Conservation (phyloP, 768 basidiomycete species). For the Ramaria sp. region DNA sequence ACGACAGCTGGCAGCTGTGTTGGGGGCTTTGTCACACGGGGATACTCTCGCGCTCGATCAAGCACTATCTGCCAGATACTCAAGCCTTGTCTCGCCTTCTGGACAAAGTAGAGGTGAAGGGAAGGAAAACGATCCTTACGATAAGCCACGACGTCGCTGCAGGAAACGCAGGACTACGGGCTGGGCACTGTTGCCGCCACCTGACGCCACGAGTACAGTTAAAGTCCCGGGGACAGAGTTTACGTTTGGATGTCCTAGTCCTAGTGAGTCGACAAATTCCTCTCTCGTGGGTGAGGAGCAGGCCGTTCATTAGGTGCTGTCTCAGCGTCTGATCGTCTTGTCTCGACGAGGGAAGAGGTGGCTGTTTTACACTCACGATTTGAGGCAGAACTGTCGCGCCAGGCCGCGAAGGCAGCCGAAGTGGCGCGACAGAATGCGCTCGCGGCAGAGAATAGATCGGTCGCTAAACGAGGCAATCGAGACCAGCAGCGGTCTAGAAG, state of each 20-base stretch:
- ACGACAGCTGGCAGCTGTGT: conserved; percentile 57
- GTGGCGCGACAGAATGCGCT: conserved; percentile 42
- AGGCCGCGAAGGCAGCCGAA: conserved; percentile 45
- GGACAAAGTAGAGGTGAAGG: conserved; percentile 24
- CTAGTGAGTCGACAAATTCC: conserved; percentile 49
- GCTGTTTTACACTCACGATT: conserved; percentile 53
- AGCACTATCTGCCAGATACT: conserved; percentile 45
- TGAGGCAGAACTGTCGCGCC: conserved; percentile 61
- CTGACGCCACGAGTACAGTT: conserved; percentile 24
- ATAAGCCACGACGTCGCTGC: conserved; percentile 14
- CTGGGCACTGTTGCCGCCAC: conserved; percentile 20
- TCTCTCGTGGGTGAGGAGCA: conserved; percentile 17
- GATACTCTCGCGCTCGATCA: conserved; percentile 70
- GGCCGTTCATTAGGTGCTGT: conserved; percentile 14
- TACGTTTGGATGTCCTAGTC: conserved; percentile 48
- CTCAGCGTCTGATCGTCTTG: conserved; percentile 62
- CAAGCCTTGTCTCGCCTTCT: conserved; percentile 19
- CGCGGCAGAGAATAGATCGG: conserved; percentile 24
- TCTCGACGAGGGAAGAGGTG: conserved; percentile 60
- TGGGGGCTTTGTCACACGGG: conserved; percentile 54
- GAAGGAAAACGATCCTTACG: not conserved
- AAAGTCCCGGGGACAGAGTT: conserved; percentile 31
- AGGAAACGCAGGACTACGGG: conserved; percentile 14
- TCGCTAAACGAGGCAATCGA: conserved; percentile 28
- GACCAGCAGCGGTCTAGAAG: conserved; percentile 23